Evolutionary conservation across 1,139 yeast species (phyloP), one percentile per base, ranked within the genome.

Genomic region (Suhomyces kunorum): DNA sequence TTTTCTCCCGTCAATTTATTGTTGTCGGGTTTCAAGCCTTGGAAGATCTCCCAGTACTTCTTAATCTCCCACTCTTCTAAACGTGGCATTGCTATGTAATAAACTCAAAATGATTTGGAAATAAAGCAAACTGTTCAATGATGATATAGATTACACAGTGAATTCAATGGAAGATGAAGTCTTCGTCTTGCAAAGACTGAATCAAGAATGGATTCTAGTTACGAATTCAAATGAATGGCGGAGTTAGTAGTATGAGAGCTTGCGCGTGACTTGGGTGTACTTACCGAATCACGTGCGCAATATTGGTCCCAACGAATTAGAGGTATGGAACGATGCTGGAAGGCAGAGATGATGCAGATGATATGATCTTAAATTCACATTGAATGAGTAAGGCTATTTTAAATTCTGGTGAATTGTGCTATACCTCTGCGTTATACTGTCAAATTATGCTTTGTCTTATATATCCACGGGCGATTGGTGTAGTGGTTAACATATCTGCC

Each of bases 31-130:
- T 79, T 78, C 53, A 92, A 76, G 8, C 96, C 96, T 50, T 86
- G 82, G 70, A 92, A 92, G 42, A 92, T 89, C 63, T 92, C 96
- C 98, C 98, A 92, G 71, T 88, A 92, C 66, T 90, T 89, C 59
- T 87, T 86, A 53, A 90, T 88, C 64, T 90, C 98, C 83, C 95
- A 87, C 55, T 89, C 95, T 63, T 88, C 96, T 47, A 89, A 70
- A 51, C 86, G 82, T 29, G 83, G 83, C 76, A 71, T 71, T 7
- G 17, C 19, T 11, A 9, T 11, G 5, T n/a, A 8, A 13, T 7
- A 11, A 15, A 9, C n/a, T 9, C 12, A n/a, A 4, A 14, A n/a
- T 7, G 17, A 6, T 14, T 27, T 27, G 17, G 18, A 22, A 28
- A 20, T n/a, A n/a, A n/a, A n/a, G n/a, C n/a, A n/a, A n/a, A n/a